Conservation (phyloP, 306 rosid species). For the Gillenia trifoliata region DNA sequence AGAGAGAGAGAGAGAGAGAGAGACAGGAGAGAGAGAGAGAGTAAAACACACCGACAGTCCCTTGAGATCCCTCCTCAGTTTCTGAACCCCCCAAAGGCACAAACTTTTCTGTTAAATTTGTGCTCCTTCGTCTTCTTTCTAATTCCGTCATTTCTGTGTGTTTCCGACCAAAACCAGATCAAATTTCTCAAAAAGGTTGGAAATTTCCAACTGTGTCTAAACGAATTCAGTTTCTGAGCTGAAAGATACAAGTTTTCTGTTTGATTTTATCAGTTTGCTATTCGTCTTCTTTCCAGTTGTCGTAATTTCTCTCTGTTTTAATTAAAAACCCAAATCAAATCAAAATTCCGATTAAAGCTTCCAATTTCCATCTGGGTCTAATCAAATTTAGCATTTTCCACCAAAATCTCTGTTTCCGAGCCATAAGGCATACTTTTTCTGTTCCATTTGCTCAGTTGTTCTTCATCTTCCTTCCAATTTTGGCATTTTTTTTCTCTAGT, state of each 20-base stretch:
- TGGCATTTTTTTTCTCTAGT: background rate
- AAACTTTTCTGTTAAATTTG: background rate
- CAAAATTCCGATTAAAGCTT: background rate
- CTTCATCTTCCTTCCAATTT: background rate
- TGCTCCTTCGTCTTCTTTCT: background rate
- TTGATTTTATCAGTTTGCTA: background rate
- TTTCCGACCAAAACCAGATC: background rate
- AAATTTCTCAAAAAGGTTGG: background rate
- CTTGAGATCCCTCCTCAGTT: background rate
- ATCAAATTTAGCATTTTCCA: background rate
- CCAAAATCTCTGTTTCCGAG: background rate
- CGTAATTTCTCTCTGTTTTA: background rate
- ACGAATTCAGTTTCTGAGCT: background rate
- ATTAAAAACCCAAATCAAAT: background rate
- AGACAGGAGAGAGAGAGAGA: background rate
- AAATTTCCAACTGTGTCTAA: too few relatives aligned
- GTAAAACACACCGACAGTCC: background rate
- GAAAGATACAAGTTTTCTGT: background rate
- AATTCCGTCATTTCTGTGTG: background rate
- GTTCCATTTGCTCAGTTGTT: background rate
- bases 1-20: background rate
- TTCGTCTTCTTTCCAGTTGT: background rate
- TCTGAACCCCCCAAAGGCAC: background rate
- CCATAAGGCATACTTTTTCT: background rate
- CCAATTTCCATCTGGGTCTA: background rate